phyloP scores from a whole-genome alignment of 352 stramenopile species.

The Pythium insidiosum region DNA sequence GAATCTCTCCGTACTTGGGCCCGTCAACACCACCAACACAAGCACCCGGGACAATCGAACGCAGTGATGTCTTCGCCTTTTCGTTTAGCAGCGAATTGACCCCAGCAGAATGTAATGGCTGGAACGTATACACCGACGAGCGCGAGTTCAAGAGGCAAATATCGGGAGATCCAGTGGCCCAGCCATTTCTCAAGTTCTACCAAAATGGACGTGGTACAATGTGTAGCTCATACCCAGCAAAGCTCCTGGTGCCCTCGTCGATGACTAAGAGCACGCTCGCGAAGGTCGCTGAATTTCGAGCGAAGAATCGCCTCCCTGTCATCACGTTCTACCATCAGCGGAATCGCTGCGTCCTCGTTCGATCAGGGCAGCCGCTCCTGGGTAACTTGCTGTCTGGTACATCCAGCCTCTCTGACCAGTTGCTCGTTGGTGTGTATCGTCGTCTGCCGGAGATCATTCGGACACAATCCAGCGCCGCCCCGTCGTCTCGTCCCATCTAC shows the following conservation, averaged over 20 bases:
- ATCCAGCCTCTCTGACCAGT: constrained; percentile 70
- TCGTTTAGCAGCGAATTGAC: constrained; percentile 16
- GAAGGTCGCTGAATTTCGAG: constrained; percentile 76
- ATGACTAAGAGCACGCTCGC: constrained; percentile 58
- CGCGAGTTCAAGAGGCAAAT: constrained; percentile 77
- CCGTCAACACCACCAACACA: no score
- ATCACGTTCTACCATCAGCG: constrained; percentile 80
- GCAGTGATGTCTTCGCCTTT: constrained; percentile 64
- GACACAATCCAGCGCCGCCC: constrained; percentile 54
- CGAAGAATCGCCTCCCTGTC: constrained; percentile 80
- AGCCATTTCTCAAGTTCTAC: constrained; percentile 78
- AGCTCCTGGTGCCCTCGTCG: constrained; percentile 62
- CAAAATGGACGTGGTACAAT: constrained; percentile 76
- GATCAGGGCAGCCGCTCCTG: constrained; percentile 75
- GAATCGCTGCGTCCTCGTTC: constrained; percentile 73
- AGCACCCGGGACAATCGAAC: no score
- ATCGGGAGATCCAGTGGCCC: constrained; percentile 35
- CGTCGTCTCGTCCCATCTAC: constrained; percentile 66
- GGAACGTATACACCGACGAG: constrained; percentile 69
- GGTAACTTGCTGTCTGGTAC: constrained; percentile 63
- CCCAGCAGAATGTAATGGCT: constrained; percentile 48
- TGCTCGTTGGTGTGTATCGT: constrained; percentile 63
- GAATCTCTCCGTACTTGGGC: no score
- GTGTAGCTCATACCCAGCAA: constrained; percentile 76
- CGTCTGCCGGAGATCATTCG: constrained; percentile 77